Conservation (phyloP, 108 stramenopile genomes). For the Pseudonitzschia delicatissima region DNA sequence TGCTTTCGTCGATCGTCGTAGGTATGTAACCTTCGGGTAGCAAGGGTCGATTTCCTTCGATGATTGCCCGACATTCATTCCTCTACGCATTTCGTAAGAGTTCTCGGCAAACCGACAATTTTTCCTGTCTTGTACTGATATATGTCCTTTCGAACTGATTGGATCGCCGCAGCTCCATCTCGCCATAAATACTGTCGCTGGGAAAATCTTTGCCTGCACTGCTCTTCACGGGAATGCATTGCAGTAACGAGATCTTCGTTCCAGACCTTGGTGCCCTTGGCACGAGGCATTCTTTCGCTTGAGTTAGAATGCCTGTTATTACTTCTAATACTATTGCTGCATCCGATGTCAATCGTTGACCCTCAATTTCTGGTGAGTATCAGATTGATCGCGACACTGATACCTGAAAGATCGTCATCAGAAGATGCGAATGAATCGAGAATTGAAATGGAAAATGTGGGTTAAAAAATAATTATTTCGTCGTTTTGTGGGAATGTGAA, state of each 20-base stretch:
- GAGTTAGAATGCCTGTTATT: too few relatives aligned
- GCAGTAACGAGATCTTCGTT: constrained; percentile 35
- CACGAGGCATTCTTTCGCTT: constrained; percentile 11
- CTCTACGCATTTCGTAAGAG: constrained; percentile 17
- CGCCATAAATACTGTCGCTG: constrained; percentile 23
- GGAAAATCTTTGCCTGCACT: constrained; percentile 13
- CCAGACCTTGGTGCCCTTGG: constrained; percentile 25
- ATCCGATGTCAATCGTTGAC: too few relatives aligned
- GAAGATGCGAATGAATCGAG: too few relatives aligned
- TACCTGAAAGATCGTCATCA: too few relatives aligned
- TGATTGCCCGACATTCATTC: constrained; percentile 23
- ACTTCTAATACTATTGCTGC: too few relatives aligned
- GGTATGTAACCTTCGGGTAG: constrained; percentile 21
- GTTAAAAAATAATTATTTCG: too few relatives aligned
- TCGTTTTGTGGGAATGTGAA: too few relatives aligned
- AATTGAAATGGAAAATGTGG: too few relatives aligned
- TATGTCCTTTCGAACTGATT: constrained; percentile 24
- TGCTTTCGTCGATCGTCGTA: constrained; percentile 5
- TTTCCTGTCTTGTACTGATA: constrained; percentile 14
- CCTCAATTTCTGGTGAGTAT: too few relatives aligned
- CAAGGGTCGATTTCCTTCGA: constrained; percentile 12
- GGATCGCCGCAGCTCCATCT: constrained; percentile 23
- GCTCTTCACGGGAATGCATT: constrained; percentile 22
- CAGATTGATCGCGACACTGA: too few relatives aligned
- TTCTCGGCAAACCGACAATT: constrained; percentile 16